These are phyloP conservation scores for Yamadazyma epiphylla DNA, from an alignment of 1,139 yeast genomes.

Conservation along the genomic window DNA sequence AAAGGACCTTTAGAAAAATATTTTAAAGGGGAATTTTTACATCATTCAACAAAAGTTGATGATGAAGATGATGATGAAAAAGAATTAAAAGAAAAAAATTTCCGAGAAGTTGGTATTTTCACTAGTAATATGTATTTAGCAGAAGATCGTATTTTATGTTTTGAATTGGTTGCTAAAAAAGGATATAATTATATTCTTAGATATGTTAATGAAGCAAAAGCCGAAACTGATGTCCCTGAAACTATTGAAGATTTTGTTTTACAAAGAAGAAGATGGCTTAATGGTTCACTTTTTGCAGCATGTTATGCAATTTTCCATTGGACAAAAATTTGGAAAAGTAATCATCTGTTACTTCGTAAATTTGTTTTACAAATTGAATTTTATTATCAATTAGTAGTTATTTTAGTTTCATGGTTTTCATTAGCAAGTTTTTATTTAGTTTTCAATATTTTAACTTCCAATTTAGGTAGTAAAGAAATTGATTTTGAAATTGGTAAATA, in stretches of 20 bases:
- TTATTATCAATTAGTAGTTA: constrained; percentile 60
- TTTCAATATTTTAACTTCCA: constrained; percentile 58
- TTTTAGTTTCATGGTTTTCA: constrained; percentile 77
- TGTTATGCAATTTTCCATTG: constrained; percentile 71
- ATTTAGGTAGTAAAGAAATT: constrained; percentile 48
- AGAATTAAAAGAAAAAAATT: constrained; percentile 39
- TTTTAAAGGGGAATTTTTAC: constrained; percentile 74
- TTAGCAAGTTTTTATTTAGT: constrained; percentile 74
- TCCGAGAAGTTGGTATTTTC: constrained; percentile 59
- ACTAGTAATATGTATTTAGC: constrained; percentile 84
- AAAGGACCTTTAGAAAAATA: constrained; percentile 74
- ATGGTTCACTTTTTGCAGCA: constrained; percentile 83
- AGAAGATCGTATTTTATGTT: constrained; percentile 79
- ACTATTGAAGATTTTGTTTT: constrained; percentile 65
- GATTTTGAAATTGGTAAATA: constrained; percentile 46
- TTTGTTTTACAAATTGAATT: constrained; percentile 65
- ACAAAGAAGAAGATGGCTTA: constrained; percentile 82
- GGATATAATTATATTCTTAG: constrained; percentile 59
- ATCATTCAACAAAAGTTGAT: constrained; percentile 38
- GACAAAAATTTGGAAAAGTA: constrained; percentile 65
- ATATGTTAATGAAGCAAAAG: constrained; percentile 73
- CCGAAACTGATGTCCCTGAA: constrained; percentile 84
- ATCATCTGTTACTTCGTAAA: constrained; percentile 61
- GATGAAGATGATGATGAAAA: constrained; percentile 41
- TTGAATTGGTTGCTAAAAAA: constrained; percentile 74